Percentiles rank a stretch among this genome's conserved stretches.
Evolutionary conservation across 805 yeast species (phyloP).

Genomic region (Nematodospora valgi): DNA sequence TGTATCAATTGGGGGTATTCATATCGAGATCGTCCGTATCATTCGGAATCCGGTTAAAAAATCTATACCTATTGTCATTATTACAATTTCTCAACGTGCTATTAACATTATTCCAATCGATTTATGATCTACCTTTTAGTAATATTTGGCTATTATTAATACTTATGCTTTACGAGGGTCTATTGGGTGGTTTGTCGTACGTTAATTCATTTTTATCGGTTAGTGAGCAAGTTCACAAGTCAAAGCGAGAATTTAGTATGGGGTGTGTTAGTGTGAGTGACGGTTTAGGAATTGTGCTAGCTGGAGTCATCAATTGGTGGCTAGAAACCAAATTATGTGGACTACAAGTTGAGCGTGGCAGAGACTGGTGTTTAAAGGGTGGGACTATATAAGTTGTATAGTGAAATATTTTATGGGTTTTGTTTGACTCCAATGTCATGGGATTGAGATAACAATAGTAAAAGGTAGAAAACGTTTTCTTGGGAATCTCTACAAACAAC

Average conservation of each 20-base stretch:
- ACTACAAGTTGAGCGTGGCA: slow-evolving; percentile 65
- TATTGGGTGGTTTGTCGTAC: slow-evolving; percentile 87
- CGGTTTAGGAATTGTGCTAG: slow-evolving; percentile 81
- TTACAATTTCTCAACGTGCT: slow-evolving; percentile 66
- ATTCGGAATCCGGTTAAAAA: slow-evolving; percentile 52
- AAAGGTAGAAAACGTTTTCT: no score
- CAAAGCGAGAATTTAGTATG: slow-evolving; percentile 34
- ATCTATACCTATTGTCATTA: slow-evolving; percentile 57
- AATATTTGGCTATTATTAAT: slow-evolving; percentile 59
- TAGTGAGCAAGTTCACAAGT: slow-evolving; percentile 49
- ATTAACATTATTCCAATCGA: slow-evolving; percentile 61
- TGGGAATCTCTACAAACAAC: no score
- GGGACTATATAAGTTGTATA: neutral
- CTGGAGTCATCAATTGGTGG: slow-evolving; percentile 73
- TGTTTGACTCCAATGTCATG: no score
- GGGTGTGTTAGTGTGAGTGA: slow-evolving; percentile 45
- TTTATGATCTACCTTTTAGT: slow-evolving; percentile 52
- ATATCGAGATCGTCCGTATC: slow-evolving; percentile 82
- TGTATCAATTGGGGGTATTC: slow-evolving; percentile 91
- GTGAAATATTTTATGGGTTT: no score
- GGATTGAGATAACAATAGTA: no score
- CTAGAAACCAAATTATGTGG: slow-evolving; percentile 71
- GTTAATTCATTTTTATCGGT: slow-evolving; percentile 84
- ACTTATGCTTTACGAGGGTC: slow-evolving; percentile 79
- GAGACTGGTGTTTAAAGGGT: slow-evolving; percentile 66